phyloP scores from a whole-genome alignment of 257 asterid genomes.

The Ilex asprella region DNA sequence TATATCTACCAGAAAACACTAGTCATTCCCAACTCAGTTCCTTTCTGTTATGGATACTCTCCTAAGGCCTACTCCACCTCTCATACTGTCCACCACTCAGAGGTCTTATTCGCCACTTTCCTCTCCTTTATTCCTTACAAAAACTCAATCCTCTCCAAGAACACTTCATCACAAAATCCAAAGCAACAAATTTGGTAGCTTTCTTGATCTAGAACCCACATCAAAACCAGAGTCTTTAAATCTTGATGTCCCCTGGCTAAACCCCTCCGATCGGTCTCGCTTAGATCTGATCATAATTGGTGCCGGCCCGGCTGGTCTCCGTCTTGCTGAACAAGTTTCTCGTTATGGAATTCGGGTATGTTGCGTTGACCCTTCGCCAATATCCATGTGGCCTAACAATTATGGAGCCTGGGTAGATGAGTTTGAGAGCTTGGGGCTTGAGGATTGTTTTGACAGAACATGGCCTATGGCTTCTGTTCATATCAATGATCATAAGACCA shows the following conservation, averaged over 20 bases:
- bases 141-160: slow-evolving; percentile 11
- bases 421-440: slow-evolving; percentile 59
- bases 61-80: slow-evolving; percentile 32
- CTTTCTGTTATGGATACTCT: slow-evolving; percentile 45
- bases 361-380: slow-evolving; percentile 84
- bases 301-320: slow-evolving; percentile 90
- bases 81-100: slow-evolving; percentile 25
- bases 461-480: slow-evolving; percentile 67
- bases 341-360: slow-evolving; percentile 68
- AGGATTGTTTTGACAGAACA: slow-evolving; percentile 60
- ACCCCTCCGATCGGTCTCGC: slow-evolving; percentile 38
- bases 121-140: slow-evolving; percentile 20
- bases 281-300: slow-evolving; percentile 82
- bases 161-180: slow-evolving; percentile 21
- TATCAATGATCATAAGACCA: slow-evolving; percentile 49
- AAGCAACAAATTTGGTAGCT: slow-evolving; percentile 31
- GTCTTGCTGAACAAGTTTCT: slow-evolving; percentile 73
- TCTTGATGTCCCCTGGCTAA: slow-evolving; percentile 52
- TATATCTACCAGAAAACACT: too few relatives aligned
- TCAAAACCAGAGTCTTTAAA: slow-evolving; percentile 47
- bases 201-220: slow-evolving; percentile 67
- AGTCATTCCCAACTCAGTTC: too few relatives aligned
- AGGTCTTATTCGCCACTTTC: slow-evolving; percentile 11
- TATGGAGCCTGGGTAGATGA: slow-evolving; percentile 96
- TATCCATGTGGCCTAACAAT: slow-evolving; percentile 85